These are phyloP conservation scores for Penicillium sp. DNA, from an alignment of 2,329 filamentous ascomycete genomes.

Conservation along the genomic window DNA sequence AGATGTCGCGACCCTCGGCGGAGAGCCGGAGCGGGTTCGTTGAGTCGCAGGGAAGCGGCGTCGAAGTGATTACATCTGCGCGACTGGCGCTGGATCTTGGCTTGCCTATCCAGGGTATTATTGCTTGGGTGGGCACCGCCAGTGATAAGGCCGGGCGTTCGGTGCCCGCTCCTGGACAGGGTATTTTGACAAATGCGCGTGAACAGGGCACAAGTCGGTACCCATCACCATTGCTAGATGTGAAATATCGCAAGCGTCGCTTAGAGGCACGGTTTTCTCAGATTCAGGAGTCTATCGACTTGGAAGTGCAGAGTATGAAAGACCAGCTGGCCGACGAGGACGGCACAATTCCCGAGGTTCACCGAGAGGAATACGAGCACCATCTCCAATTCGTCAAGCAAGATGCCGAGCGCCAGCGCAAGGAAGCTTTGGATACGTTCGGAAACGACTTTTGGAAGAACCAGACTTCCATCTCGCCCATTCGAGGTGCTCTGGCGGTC, in stretches of 20 bases:
- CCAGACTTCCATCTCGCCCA: slow-evolving; percentile 86
- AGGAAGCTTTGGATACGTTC: slow-evolving; percentile 87
- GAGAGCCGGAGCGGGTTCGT: slow-evolving; percentile 98
- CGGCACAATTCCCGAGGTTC: slow-evolving; percentile 70
- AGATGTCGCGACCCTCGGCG: slow-evolving; percentile 97
- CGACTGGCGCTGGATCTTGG: slow-evolving; percentile 97
- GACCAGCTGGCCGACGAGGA: slow-evolving; percentile 55
- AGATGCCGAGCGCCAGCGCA: slow-evolving; percentile 85
- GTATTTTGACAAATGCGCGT: slow-evolving; percentile 91
- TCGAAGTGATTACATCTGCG: slow-evolving; percentile 97
- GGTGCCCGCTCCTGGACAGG: slow-evolving; percentile 91
- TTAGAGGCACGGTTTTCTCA: slow-evolving; percentile 92
- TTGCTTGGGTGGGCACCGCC: slow-evolving; percentile 90
- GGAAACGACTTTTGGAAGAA: slow-evolving; percentile 99
- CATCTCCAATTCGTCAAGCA: slow-evolving; percentile 74
- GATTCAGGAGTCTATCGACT: slow-evolving; percentile 62
- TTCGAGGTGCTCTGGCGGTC: slow-evolving; percentile 91
- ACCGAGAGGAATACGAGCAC: slow-evolving; percentile 59
- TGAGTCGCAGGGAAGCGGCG: slow-evolving; percentile 98
- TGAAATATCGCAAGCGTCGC: slow-evolving; percentile 84
- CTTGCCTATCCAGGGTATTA: slow-evolving; percentile 91
- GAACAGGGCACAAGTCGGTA: slow-evolving; percentile 80
- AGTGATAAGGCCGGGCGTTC: slow-evolving; percentile 99
- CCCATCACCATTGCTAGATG: slow-evolving; percentile 91
- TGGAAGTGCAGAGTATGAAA: no score